Percentiles rank a stretch among this genome's conserved stretches.
Evolutionary conservation across 495 filamentous ascomycete species (phyloP).

Genomic region (Xylaria telfairii): DNA sequence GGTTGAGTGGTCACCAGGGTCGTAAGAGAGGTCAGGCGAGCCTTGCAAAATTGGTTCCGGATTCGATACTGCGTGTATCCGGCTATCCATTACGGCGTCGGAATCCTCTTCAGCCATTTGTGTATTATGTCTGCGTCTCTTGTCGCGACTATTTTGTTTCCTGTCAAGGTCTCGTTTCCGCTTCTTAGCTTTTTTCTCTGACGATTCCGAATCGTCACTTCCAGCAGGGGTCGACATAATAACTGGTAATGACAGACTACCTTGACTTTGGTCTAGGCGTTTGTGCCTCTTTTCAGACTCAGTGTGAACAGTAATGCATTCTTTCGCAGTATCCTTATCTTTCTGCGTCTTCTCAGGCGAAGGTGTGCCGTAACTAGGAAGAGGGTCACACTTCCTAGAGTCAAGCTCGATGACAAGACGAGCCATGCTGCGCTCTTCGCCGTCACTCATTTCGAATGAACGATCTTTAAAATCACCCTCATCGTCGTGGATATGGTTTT

Average conservation of each 20-base stretch:
- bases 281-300: slow-evolving; percentile 23
- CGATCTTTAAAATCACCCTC: slow-evolving; percentile 28
- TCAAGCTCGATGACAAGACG: slow-evolving; percentile 55
- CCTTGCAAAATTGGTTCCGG: neutral
- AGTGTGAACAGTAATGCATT: slow-evolving; percentile 31
- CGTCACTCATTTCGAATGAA: slow-evolving; percentile 51
- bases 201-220: slow-evolving; percentile 25
- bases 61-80: neutral
- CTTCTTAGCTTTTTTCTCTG: slow-evolving; percentile 34
- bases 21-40: slow-evolving; percentile 13
- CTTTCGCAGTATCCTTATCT: slow-evolving; percentile 23
- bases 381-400: slow-evolving; percentile 36
- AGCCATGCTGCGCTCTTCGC: slow-evolving; percentile 53
- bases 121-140: slow-evolving; percentile 37
- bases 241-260: slow-evolving; percentile 13
- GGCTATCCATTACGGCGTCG: slow-evolving; percentile 30
- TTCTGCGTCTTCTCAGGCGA: slow-evolving; percentile 33
- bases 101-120: slow-evolving; percentile 19
- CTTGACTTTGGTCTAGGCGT: slow-evolving; percentile 19
- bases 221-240: slow-evolving; percentile 21
- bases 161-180: slow-evolving; percentile 34
- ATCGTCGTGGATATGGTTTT: neutral
- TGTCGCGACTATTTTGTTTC: slow-evolving; percentile 30
- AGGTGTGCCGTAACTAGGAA: slow-evolving; percentile 26
- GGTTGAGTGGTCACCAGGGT: neutral